Evolutionary conservation across 208 protist genomes (phyloP).

Genomic region (Angomonas desouzai): DNA sequence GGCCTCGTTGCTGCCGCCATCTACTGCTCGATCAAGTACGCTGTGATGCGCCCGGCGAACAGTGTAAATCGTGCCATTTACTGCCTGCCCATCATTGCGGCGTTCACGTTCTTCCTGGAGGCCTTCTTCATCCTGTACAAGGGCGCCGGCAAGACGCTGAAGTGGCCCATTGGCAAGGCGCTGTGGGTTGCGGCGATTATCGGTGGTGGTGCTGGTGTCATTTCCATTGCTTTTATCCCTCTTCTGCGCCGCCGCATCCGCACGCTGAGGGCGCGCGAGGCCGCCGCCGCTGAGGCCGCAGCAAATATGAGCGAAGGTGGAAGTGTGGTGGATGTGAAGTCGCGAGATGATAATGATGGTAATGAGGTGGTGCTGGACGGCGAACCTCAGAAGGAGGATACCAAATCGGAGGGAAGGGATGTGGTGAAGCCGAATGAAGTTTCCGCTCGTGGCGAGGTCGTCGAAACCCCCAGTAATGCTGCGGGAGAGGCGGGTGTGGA

Average conservation of each 20-base stretch:
- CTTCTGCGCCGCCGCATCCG: constrained; percentile 32
- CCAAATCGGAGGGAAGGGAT: not conserved
- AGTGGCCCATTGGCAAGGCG: constrained; percentile 38
- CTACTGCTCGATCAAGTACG: constrained; percentile 28
- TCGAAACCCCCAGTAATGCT: not conserved
- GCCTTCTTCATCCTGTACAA: constrained; percentile 64
- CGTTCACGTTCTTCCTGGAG: constrained; percentile 54
- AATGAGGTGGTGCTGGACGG: not conserved
- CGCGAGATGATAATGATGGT: not conserved
- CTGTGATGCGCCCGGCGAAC: constrained; percentile 44
- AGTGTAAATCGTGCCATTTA: constrained; percentile 37
- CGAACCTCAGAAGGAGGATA: not conserved
- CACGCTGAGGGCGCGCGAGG: constrained; percentile 13
- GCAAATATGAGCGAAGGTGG: not conserved
- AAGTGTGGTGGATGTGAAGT: not conserved
- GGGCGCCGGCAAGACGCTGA: constrained; percentile 41
- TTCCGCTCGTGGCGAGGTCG: not conserved
- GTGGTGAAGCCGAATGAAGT: not conserved
- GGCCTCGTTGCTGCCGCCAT: constrained; percentile 36
- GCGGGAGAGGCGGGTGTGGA: too few species aligned
- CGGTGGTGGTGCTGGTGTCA: constrained; percentile 25
- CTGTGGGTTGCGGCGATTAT: constrained; percentile 49
- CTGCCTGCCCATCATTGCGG: constrained; percentile 42
- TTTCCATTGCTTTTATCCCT: constrained; percentile 36
- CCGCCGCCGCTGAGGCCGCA: constrained; percentile 7